These are phyloP conservation scores for Nakazawaea peltata DNA, from an alignment of 805 yeast genomes.

Conservation along the genomic window DNA sequence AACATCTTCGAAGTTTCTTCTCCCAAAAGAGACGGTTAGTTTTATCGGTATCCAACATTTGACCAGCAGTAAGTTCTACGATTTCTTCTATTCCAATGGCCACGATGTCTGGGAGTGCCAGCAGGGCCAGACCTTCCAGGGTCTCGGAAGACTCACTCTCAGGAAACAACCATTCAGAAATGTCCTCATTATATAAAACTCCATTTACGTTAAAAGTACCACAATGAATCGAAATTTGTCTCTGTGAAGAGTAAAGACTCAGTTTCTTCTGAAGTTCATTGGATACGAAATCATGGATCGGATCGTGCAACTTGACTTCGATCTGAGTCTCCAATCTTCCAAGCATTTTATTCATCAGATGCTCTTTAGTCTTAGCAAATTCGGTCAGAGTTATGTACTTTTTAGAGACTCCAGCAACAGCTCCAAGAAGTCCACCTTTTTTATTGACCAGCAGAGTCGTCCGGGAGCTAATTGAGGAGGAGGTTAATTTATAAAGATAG, in stretches of 20 bases:
- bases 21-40: constrained; percentile 60
- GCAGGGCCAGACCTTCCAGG: too few species aligned
- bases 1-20: constrained; percentile 38
- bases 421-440: constrained; percentile 37
- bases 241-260: constrained; percentile 29
- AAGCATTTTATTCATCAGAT: constrained; percentile 37
- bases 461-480: constrained; percentile 29
- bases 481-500: constrained; percentile 28
- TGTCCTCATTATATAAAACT: constrained; percentile 30
- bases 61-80: constrained; percentile 75
- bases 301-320: constrained; percentile 37
- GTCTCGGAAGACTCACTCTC: constrained; percentile 18
- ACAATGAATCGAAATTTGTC: constrained; percentile 34
- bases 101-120: constrained; percentile 72
- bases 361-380: constrained; percentile 20
- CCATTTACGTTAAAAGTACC: constrained; percentile 53
- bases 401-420: constrained; percentile 28
- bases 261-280: constrained; percentile 31
- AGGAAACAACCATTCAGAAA: constrained; percentile 40
- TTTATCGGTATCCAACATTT: constrained; percentile 73
- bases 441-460: constrained; percentile 26
- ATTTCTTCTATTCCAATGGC: constrained; percentile 87
- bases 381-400: constrained; percentile 19
- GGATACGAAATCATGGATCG: constrained; percentile 44
- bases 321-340: constrained; percentile 41